A percentile compares a stretch with the other conserved stretches of the same genome.
Conservation (phyloP, 1,284 basidiomycete genomes). For the Ustilago trichophora region DNA sequence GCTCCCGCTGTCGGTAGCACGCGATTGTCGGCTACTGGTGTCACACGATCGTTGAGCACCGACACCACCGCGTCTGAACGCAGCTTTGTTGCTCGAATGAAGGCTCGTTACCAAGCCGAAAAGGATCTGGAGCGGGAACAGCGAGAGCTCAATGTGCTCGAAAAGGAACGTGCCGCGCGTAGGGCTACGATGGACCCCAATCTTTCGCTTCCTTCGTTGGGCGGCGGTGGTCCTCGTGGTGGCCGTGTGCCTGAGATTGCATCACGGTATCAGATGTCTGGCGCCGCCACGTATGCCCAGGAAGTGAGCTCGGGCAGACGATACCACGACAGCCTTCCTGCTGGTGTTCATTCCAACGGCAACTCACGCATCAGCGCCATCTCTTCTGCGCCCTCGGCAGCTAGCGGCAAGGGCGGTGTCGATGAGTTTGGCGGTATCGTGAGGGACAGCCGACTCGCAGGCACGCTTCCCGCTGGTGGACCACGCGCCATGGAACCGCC, state of each 20-base stretch:
- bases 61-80: constrained; percentile 59
- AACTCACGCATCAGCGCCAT: constrained; percentile 14
- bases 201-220: constrained; percentile 19
- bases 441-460: background rate
- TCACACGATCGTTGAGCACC: constrained; percentile 54
- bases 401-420: background rate
- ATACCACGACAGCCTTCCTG: constrained; percentile 39
- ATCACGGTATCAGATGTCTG: constrained; percentile 29
- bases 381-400: constrained; percentile 12
- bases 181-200: constrained; percentile 35
- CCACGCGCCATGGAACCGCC: constrained; percentile 17
- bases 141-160: constrained; percentile 37
- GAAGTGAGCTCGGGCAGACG: constrained; percentile 11
- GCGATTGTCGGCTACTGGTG: constrained; percentile 37
- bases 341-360: constrained; percentile 6
- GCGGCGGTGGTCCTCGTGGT: constrained; percentile 18
- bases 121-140: constrained; percentile 49
- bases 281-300: constrained; percentile 9
- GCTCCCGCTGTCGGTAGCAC: constrained; percentile 52
- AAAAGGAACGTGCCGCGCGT: constrained; percentile 35
- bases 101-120: constrained; percentile 59
- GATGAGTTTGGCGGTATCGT: constrained; percentile 31
- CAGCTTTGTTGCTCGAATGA: constrained; percentile 63
- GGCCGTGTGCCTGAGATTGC: constrained; percentile 53
- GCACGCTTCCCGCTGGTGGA: constrained; percentile 3